These are phyloP conservation scores for Plasmodium falciparum DNA, from an alignment of 169 alveolate species.

Conservation along the genomic window DNA sequence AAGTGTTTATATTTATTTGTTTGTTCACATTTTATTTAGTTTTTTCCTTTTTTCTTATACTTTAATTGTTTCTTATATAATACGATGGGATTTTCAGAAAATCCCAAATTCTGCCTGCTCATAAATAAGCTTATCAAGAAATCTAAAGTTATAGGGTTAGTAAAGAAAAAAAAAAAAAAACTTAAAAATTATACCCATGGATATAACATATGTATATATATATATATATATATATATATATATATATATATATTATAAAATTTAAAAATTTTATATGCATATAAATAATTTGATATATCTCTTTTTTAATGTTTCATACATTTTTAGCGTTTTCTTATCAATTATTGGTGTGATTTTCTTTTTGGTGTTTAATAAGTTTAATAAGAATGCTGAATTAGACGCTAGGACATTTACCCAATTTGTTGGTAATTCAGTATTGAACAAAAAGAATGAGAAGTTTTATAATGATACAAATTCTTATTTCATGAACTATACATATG, in stretches of 20 bases:
- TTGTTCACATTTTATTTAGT: not conserved
- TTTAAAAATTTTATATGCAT: not conserved
- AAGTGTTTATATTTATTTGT: no score
- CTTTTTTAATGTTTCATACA: conserved; percentile 9
- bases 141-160: conserved; percentile 67
- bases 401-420: conserved; percentile 46
- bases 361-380: conserved; percentile 42
- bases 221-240: not conserved
- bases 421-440: conserved; percentile 61
- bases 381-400: conserved; percentile 55
- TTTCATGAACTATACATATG: conserved; percentile 27
- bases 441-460: conserved; percentile 32
- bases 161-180: not conserved
- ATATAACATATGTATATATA: not conserved
- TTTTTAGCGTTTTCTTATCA: conserved; percentile 9
- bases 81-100: conserved; percentile 74
- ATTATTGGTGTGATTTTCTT: conserved; percentile 37
- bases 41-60: conserved; percentile 7
- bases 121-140: conserved; percentile 24
- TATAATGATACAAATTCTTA: conserved; percentile 25
- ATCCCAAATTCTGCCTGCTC: conserved; percentile 43
- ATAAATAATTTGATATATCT: not conserved
- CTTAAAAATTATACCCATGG: not conserved
- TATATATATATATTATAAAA: not conserved
- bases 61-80: not conserved